Evolutionary conservation across 768 basidiomycete genomes (phyloP).

Genomic region (Boletellus sp.): DNA sequence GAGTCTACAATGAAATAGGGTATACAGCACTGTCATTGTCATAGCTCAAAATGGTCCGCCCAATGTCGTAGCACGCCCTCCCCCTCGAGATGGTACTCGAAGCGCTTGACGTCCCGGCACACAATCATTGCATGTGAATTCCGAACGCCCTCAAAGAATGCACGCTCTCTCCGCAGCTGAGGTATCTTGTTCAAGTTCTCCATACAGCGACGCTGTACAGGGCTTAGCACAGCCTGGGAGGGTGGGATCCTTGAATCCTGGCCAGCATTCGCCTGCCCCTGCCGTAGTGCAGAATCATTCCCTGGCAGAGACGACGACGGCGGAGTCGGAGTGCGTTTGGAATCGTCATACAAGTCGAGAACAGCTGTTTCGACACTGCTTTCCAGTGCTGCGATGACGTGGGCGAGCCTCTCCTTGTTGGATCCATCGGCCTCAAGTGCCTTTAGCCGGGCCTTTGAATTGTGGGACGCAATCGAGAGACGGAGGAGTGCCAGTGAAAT

Average conservation of each 20-base stretch:
- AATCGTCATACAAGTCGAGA: constrained; percentile 54
- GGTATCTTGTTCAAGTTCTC: constrained; percentile 65
- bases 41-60: constrained; percentile 58
- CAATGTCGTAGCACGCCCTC: constrained; percentile 68
- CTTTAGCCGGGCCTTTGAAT: constrained; percentile 63
- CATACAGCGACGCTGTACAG: constrained; percentile 55
- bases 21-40: constrained; percentile 2
- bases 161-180: constrained; percentile 62
- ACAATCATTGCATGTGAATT: constrained; percentile 76
- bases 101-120: constrained; percentile 60
- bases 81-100: constrained; percentile 55
- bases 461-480: constrained; percentile 52
- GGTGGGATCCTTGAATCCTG: constrained; percentile 9
- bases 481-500: constrained; percentile 53
- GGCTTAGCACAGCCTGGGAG: constrained; percentile 47
- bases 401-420: constrained; percentile 47
- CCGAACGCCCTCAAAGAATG: constrained; percentile 53
- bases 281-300: not conserved
- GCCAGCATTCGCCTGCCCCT: not conserved
- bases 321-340: constrained; percentile 25
- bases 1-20: not conserved
- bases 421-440: constrained; percentile 56
- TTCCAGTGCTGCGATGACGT: constrained; percentile 58
- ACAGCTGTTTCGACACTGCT: constrained; percentile 57
- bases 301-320: constrained; percentile 6